These are phyloP conservation scores for Petunia hybrid DNA, from an alignment of 305 asterid species.

Conservation along the genomic window DNA sequence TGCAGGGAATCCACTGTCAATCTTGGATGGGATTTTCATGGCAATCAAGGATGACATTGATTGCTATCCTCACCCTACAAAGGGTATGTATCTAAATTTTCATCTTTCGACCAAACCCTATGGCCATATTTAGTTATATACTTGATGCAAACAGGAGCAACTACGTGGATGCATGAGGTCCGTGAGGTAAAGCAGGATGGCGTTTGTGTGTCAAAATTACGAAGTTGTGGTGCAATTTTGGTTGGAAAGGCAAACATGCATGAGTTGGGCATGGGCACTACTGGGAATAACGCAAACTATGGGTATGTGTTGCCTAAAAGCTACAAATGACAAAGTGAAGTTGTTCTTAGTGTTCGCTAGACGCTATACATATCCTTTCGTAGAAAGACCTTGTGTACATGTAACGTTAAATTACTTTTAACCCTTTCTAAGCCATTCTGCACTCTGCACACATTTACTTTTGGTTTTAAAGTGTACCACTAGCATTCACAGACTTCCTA, in stretches of 20 bases:
- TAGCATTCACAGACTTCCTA: constrained; percentile 15
- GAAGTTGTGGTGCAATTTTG: constrained; percentile 86
- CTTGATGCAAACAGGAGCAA: constrained; percentile 73
- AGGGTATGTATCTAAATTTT: constrained; percentile 57
- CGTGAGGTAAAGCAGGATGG: constrained; percentile 81
- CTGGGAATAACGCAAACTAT: constrained; percentile 92
- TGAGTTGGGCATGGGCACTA: constrained; percentile 93
- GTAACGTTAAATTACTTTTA: constrained; percentile 14
- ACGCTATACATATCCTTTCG: neutral
- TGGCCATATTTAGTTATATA: constrained; percentile 35
- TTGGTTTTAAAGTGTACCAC: constrained; percentile 12
- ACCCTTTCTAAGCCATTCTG: constrained; percentile 14
- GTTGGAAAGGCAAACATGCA: constrained; percentile 99
- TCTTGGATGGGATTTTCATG: constrained; percentile 91
- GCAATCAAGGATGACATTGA: constrained; percentile 98
- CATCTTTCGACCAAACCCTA: constrained; percentile 19
- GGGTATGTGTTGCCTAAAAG: constrained; percentile 64
- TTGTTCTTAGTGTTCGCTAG: neutral
- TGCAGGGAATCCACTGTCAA: constrained; percentile 82
- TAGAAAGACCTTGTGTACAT: constrained; percentile 12
- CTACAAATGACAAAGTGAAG: neutral
- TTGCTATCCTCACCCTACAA: constrained; percentile 83
- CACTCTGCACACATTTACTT: neutral
- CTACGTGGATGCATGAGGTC: constrained; percentile 84
- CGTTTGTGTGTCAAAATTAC: constrained; percentile 70